Evolutionary conservation across 2,329 filamentous ascomycete species (phyloP).

Genomic region (Pestalotiopsis sp.): DNA sequence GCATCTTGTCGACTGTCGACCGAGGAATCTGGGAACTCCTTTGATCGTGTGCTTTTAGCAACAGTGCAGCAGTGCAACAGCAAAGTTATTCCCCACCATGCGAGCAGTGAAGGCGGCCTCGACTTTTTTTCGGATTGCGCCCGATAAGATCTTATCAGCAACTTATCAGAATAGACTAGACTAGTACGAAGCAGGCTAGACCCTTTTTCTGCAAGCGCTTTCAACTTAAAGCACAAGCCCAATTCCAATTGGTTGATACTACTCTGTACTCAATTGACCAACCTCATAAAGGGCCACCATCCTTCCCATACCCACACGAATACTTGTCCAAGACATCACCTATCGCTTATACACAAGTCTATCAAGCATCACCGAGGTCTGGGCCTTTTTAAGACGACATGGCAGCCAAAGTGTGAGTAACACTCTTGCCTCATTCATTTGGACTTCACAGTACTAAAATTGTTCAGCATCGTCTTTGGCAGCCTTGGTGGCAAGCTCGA

Average conservation of each 20-base stretch:
- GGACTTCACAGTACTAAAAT: conserved; percentile 15
- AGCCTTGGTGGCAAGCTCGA: conserved; percentile 79
- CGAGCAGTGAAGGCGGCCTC: conserved; percentile 18
- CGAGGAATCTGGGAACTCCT: neutral
- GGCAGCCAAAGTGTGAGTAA: conserved; percentile 52
- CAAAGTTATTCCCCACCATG: conserved; percentile 23
- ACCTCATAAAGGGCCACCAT: neutral
- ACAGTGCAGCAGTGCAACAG: conserved; percentile 1
- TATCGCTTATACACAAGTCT: neutral
- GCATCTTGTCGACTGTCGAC: conserved; percentile 48
- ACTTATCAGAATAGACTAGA: neutral
- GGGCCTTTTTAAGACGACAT: conserved; percentile 29
- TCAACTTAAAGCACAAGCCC: neutral
- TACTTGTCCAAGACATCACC: neutral
- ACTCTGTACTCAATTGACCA: neutral
- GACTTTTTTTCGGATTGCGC: conserved; percentile 26
- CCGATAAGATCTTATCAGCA: conserved; percentile 11
- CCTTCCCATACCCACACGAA: neutral
- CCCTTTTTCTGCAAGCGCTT: neutral
- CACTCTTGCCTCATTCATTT: neutral
- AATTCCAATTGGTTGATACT: neutral
- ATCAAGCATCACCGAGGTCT: neutral
- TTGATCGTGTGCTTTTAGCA: neutral
- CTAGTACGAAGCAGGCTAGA: neutral
- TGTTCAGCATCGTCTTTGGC: conserved; percentile 74